Base-by-base conservation (phyloP, 495 filamentous ascomycete genomes). In the Penicillium goetzii region DNA sequence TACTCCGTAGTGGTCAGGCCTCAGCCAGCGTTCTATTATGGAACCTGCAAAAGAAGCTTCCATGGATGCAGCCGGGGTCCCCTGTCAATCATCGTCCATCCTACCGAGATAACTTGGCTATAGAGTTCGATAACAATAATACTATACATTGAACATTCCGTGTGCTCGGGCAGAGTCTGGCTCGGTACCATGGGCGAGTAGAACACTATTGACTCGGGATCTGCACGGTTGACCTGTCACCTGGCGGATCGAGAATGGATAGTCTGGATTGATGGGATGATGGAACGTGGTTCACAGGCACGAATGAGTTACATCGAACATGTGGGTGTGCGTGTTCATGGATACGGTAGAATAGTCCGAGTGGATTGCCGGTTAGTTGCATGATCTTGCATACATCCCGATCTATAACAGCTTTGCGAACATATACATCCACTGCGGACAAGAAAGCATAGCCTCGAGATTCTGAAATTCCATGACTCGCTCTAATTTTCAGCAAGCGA, bases 211-310 rank as follows among this genome's bases (percentile, higher is more conserved):
- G 56, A 41, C 25, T 33, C 36, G 17, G 23, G 56, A 58, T 58
- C 56, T 58, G 41, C 56, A 34, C 45, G 38, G 26, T 38, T 19
- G 56, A 33, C 23, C 34, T 57, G 36, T 57, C 36, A 57, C 53
- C n/a, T 23, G 40, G n/a, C 19, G 41, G 21, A 36, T 56, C 10
- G 11, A 25, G 8, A 38, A n/a, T 12, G 19, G 26, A 55, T 34
- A 6, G 17, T 15, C 15, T 17, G 12, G 14, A 40, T 40, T 14
- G 4, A 14, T 15, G 36, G 17, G 15, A 17, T 40, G 36, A 17
- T 17, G 36, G 14, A 40, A 40, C 36, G 36, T 40, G 36, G 36
- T 40, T 40, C 17, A 40, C 15, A 17, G 12, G 14, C 36, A 17
- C 3, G 36, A 40, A 17, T 40, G 15, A 38, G n/a, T 55, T 32